Evolutionary conservation across 129 eudicot genomes (phyloP), one percentile per base, ranked within the genome.

Genomic region (Arctium lappa): DNA sequence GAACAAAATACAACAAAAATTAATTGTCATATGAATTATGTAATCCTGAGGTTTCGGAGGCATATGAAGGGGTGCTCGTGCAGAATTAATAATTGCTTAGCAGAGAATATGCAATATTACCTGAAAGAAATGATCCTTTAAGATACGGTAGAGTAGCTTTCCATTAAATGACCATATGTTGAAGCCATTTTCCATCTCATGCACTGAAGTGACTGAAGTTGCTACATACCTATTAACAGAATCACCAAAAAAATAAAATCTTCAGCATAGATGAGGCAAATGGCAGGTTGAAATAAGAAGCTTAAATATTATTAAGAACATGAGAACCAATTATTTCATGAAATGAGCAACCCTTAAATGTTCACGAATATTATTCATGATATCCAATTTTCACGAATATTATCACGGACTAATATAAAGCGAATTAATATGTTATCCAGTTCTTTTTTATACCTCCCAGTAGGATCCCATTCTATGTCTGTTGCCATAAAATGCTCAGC

Each of bases 121-220:
- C 89, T 94, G 98, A 72, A 87, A 92, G 90, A 94, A 94, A 82
- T 92, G 97, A 88, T 94, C 98, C 89, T 90, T 94, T 6, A 85
- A 80, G 32, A 92, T 92, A 72, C 97, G 86, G 78, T 94, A 94
- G 2, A 92, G 93, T n/a, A 92, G 88, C 79, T 94, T 94, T 2
- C 98, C 98, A 73, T 90, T 86, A 68, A 92, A 94, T 15, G 98
- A 92, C 98, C 98, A 94, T 6, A 94, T 89, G 81, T 92, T 90
- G 87, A 92, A 94, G n/a, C 98, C 98, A 83, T 94, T 94, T 70
- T 94, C 98, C 98, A 94, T 92, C 84, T 92, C 98, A 82, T 94
- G 98, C 12, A 94, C 97, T 6, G 98, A 92, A 29, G 97, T 94
- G 60, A 92, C 97, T 2, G 95, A 83, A 22, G 98, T 94, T 34